Evolutionary conservation across 2,329 filamentous ascomycete genomes (phyloP).

Genomic region (Aspergillus ibericus): DNA sequence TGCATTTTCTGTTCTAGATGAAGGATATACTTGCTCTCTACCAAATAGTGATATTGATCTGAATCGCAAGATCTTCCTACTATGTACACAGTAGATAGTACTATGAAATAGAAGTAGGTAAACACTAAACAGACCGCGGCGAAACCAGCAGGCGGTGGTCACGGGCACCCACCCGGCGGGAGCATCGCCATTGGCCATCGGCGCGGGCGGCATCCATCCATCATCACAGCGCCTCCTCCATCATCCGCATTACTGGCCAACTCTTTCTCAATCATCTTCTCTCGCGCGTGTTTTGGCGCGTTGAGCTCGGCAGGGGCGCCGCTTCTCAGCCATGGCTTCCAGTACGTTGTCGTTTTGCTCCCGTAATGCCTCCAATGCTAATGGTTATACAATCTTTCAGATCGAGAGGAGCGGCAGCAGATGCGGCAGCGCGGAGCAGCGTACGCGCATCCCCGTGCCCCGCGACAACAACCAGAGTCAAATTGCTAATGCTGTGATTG

Average conservation of each 20-base stretch:
- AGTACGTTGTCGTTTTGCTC: constrained; percentile 29
- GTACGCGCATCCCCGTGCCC: constrained; percentile 42
- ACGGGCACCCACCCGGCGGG: neutral
- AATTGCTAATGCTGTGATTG: constrained; percentile 24
- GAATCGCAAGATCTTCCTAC: too few relatives aligned
- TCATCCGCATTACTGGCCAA: constrained; percentile 9
- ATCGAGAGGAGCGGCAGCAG: constrained; percentile 55
- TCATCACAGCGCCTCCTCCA: constrained; percentile 8
- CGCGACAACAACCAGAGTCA: constrained; percentile 17
- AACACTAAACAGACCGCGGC: too few relatives aligned
- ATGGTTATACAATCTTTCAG: constrained; percentile 29
- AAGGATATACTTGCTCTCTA: too few relatives aligned
- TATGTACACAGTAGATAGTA: too few relatives aligned
- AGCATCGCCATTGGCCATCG: neutral
- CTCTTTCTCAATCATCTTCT: neutral
- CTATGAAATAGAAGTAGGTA: neutral
- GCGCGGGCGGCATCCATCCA: constrained; percentile 6
- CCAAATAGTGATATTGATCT: too few relatives aligned
- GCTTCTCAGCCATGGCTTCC: constrained; percentile 39
- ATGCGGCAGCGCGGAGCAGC: constrained; percentile 60
- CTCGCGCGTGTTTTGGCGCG: constrained; percentile 29
- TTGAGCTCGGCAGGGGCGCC: constrained; percentile 29
- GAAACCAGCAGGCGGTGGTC: neutral
- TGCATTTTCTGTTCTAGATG: too few relatives aligned
- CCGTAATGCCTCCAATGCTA: neutral